Base-by-base conservation (phyloP, 148 eudicot genomes). In the Spergularia bocconei region DNA sequence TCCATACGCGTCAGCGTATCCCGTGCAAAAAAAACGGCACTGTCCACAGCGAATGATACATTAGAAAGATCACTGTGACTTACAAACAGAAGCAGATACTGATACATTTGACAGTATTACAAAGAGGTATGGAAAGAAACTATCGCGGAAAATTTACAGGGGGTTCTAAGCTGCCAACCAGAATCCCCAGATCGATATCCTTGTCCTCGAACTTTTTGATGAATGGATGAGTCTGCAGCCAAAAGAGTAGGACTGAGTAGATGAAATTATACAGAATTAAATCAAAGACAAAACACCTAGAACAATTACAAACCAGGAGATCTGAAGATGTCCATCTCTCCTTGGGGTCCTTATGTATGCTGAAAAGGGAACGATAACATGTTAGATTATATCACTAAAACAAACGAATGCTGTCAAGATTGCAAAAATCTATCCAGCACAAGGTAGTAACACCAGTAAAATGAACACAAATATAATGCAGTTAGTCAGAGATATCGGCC, bases 121-220 rank as follows among this genome's bases (percentile, higher is more conserved):
- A 81, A 69, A 8, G 59, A 29, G 52, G 19, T 33, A 29, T 7
- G 47, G 15, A 50, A 53, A 20, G 29, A 56, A 57, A 70, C 69
- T 77, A 91, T 88, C 86, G 88, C 15, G 86, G 77, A 82, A 94
- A 88, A 77, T 92, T 91, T 79, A 90, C 91, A 63, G 96, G 97
- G 33, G 97, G 69, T 78, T 92, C 97, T 89, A 95, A 88, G 89
- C 89, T 80, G 55, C 82, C 86, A 16, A 95, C 92, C 74, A 95
- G 83, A 78, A 88, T 95, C 55, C 74, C 84, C 55, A 95, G 89
- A 82, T 92, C 96, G 69, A 92, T 87, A 85, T 95, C 98, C 79
- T 92, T 92, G 85, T 89, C 96, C 78, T 95, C 96, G 62, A 95
- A 95, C 77, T 95, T 95, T 83, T 88, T 89, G 85, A 95, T 88